These are phyloP conservation scores for Gloeostereum incarnatum DNA, from an alignment of 768 basidiomycete species.

Conservation along the genomic window DNA sequence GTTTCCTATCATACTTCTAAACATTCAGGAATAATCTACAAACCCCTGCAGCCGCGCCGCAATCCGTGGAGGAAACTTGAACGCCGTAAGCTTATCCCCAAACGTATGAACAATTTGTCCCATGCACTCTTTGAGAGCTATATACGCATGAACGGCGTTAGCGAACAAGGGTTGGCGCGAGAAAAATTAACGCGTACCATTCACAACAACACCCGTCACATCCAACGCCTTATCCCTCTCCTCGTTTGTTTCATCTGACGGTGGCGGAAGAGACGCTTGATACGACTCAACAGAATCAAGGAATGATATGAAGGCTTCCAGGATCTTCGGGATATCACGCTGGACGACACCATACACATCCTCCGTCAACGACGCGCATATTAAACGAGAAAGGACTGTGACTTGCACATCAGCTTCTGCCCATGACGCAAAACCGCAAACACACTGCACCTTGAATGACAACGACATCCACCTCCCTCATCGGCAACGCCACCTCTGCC, in stretches of 20 bases:
- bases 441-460: conserved; percentile 44
- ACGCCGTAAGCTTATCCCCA: conserved; percentile 63
- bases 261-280: conserved; percentile 16
- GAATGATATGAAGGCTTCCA: conserved; percentile 69
- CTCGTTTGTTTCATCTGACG: too few species aligned
- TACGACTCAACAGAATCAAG: conserved; percentile 60
- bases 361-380: conserved; percentile 66
- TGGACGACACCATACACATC: conserved; percentile 82
- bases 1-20: too few species aligned
- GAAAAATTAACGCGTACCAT: too few species aligned
- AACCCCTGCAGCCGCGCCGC: conserved; percentile 64
- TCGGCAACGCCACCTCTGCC: conserved; percentile 46
- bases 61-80: conserved; percentile 66
- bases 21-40: conserved; percentile 50
- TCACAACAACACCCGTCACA: too few species aligned
- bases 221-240: too few species aligned
- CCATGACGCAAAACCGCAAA: neutral
- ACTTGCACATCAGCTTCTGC: conserved; percentile 3
- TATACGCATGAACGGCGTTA: conserved; percentile 3
- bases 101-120: conserved; percentile 63
- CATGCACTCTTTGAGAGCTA: conserved; percentile 61
- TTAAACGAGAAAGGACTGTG: conserved; percentile 56
- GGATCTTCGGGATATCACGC: conserved; percentile 71
- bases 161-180: neutral
- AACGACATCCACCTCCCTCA: conserved; percentile 52